A percentile compares a stretch with the other conserved stretches of the same genome.
Conservation (phyloP, 441 rosid genomes). For the Pelargonium cotyledonis region DNA sequence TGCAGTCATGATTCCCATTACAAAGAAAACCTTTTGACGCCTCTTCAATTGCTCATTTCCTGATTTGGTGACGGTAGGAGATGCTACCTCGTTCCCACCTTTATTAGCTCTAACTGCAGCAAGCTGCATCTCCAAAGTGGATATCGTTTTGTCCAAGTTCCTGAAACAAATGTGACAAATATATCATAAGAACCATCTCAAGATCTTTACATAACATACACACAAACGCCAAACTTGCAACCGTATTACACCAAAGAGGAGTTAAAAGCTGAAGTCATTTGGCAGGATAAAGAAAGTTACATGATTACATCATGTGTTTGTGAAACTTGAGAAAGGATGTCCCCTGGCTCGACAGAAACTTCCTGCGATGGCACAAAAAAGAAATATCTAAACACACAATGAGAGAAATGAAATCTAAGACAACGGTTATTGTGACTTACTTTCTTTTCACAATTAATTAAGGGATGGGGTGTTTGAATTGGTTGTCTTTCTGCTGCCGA, state of each 20-base stretch:
- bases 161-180: neutral
- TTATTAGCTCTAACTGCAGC: conserved; percentile 34
- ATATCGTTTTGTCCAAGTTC: conserved; percentile 49
- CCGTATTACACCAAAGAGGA: neutral
- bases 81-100: conserved; percentile 18
- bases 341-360: conserved; percentile 41
- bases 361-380: conserved; percentile 32
- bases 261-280: neutral
- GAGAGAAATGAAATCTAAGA: conserved; percentile 3
- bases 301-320: conserved; percentile 79
- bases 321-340: conserved; percentile 75
- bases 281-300: conserved; percentile 37
- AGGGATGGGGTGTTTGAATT: conserved; percentile 37
- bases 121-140: conserved; percentile 60
- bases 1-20: conserved; percentile 82
- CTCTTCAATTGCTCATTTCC: neutral
- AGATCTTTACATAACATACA: neutral
- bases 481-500: conserved; percentile 30
- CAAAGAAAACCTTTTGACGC: conserved; percentile 54
- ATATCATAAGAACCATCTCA: no score
- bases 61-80: conserved; percentile 31
- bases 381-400: conserved; percentile 10
- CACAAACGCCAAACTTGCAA: neutral
- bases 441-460: conserved; percentile 57
- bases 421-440: conserved; percentile 30